Conservation (phyloP, 768 basidiomycete species). For the Boletellus ananas region DNA sequence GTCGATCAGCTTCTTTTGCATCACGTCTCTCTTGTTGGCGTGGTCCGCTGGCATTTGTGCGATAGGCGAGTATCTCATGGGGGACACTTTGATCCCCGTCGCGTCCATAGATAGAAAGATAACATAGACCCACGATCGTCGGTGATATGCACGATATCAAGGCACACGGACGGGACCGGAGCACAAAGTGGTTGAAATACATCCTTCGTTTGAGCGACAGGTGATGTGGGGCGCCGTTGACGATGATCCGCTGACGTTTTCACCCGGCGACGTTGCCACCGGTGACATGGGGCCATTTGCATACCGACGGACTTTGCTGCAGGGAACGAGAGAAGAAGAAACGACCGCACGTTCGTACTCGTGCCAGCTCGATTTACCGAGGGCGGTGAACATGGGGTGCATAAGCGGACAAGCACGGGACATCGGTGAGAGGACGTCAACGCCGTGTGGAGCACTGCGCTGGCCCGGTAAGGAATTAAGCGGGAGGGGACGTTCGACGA, state of each 20-base stretch:
- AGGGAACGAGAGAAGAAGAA: neutral
- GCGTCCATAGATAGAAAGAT: conserved; percentile 16
- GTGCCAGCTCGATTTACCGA: neutral
- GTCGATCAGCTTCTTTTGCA: conserved; percentile 84
- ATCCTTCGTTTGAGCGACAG: neutral
- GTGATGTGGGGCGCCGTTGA: neutral
- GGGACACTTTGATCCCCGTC: conserved; percentile 26
- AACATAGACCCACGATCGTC: conserved; percentile 24
- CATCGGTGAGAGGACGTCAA: conserved; percentile 14
- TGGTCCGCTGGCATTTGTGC: conserved; percentile 79
- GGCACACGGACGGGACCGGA: conserved; percentile 1
- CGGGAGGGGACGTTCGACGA: neutral
- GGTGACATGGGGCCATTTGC: conserved; percentile 2
- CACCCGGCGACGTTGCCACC: neutral
- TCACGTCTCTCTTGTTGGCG: conserved; percentile 71
- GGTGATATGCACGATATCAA: conserved; percentile 8
- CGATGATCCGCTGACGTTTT: neutral
- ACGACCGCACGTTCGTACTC: neutral
- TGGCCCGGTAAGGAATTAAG: neutral
- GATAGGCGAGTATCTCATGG: conserved; percentile 68
- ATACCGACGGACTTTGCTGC: neutral
- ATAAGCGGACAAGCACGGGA: neutral
- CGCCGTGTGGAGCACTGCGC: conserved; percentile 20
- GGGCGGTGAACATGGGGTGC: neutral
- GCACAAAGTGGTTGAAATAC: neutral